Base-by-base conservation (phyloP, 2,329 filamentous ascomycete genomes). In the Aphanocladium album region DNA sequence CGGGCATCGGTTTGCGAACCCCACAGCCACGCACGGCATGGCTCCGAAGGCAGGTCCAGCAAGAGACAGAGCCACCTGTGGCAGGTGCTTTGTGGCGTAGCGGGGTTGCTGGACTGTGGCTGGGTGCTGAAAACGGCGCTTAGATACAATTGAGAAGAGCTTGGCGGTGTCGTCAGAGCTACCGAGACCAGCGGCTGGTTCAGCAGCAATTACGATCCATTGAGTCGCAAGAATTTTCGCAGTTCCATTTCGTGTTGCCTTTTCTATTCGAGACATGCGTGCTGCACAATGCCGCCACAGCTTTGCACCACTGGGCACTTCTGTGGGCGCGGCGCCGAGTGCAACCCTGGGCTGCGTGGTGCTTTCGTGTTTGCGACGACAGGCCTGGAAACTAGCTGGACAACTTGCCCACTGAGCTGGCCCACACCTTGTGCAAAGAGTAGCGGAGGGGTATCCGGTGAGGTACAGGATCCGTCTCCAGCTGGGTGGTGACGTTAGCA, bases 71-170 rank as follows among this genome's bases (percentile, higher is more conserved):
- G 51, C 21, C 51, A 54, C 19, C 35, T 54, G 51, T 54, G 52
- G 52, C 52, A 33, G 37, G 37, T 52, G 49, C 49, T 6, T 16
- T 57, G 54, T 57, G 54, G 54, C 54, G 41, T 41, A 47, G 41
- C 30, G 19, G 30, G 30, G 19, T 55, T 45, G 11, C 3, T 17
- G 41, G 16, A n/a, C 50, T 39, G 33, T 53, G 33, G 23, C 16
- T 47, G 27, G 37, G 19, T 16, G n/a, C 27, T 37, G 43, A 56
- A 21, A 39, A 12, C 7, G 45, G 55, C 33, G 43, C 21, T 9
- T 16, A 57, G 54, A 39, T 57, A 19, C 21, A 9, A 6, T 30
- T 30, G 30, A 30, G 5, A 30, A 25, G 39, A 35, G 39, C 39
- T 53, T 25, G 35, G 35, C 16, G 17, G 19, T 33, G 23, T 12